A percentile compares a stretch with the other conserved stretches of the same genome.
These are phyloP conservation scores for Beauveria varroae DNA, from an alignment of 2,329 filamentous ascomycete genomes.

Conservation along the genomic window DNA sequence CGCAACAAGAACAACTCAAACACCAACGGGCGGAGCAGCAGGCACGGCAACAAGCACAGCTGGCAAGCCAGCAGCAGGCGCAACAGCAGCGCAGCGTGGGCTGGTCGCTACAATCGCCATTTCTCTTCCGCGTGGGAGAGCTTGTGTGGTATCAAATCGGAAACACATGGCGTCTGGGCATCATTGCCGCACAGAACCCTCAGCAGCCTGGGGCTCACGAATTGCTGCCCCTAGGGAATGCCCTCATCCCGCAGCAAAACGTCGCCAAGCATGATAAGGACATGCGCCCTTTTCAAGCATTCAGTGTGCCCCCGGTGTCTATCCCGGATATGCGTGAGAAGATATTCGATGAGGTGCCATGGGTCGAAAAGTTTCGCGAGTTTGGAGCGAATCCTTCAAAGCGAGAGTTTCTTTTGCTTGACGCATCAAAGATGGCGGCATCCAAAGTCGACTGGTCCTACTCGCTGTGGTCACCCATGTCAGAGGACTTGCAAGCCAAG, in stretches of 20 bases:
- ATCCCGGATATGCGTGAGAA: slow-evolving; percentile 32
- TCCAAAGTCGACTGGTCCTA: slow-evolving; percentile 41
- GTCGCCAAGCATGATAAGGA: slow-evolving; percentile 33
- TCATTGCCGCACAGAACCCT: slow-evolving; percentile 29
- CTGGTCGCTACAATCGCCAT: slow-evolving; percentile 27
- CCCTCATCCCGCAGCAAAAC: slow-evolving; percentile 28
- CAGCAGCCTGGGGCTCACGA: slow-evolving; percentile 25
- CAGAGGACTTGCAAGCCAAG: slow-evolving; percentile 24
- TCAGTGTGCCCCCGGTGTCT: slow-evolving; percentile 38
- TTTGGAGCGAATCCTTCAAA: slow-evolving; percentile 27
- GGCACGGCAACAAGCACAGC: slow-evolving; percentile 15
- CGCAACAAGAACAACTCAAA: slow-evolving; percentile 10
- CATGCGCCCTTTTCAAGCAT: slow-evolving; percentile 44
- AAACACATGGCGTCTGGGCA: slow-evolving; percentile 40
- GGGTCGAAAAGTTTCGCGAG: slow-evolving; percentile 30
- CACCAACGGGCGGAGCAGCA: slow-evolving; percentile 16
- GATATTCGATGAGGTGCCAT: slow-evolving; percentile 34
- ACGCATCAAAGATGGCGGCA: slow-evolving; percentile 45
- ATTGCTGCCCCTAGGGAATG: slow-evolving; percentile 35
- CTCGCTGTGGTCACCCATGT: slow-evolving; percentile 37
- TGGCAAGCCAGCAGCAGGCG: neutral
- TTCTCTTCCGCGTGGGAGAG: slow-evolving; percentile 41
- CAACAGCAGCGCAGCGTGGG: slow-evolving; percentile 10
- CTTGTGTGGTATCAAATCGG: slow-evolving; percentile 43
- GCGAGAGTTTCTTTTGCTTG: slow-evolving; percentile 35